Evolutionary conservation across 495 filamentous ascomycete genomes (phyloP).

Genomic region (Corynascus novoguineensis): DNA sequence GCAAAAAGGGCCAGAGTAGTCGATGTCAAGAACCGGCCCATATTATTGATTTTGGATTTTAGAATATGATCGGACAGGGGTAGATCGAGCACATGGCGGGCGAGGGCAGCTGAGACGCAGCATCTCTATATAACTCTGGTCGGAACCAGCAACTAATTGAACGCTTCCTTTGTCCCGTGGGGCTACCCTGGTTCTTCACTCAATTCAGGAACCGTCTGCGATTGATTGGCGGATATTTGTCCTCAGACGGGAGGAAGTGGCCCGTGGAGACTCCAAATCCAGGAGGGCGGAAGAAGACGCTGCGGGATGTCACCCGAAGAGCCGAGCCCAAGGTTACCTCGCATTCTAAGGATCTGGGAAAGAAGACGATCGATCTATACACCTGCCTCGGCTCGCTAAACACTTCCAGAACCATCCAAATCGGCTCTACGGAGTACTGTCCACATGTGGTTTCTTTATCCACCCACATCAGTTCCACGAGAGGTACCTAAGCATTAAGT

Average conservation of each 20-base stretch:
- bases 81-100: background rate
- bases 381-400: background rate
- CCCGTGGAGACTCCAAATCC: conserved; percentile 18
- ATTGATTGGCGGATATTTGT: conserved; percentile 29
- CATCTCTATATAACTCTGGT: background rate
- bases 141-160: background rate
- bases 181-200: conserved; percentile 4
- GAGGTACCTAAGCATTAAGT: no score
- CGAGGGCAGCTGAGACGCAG: background rate
- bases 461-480: no score
- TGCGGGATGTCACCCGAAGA: conserved; percentile 30
- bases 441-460: no score
- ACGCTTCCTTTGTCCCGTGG: conserved; percentile 9
- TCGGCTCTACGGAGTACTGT: no score
- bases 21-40: conserved; percentile 8
- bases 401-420: background rate
- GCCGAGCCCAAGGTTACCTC: conserved; percentile 16
- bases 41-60: background rate
- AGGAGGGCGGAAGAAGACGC: conserved; percentile 30
- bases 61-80: background rate
- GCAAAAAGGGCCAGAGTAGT: conserved; percentile 13
- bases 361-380: background rate
- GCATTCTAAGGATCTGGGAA: background rate
- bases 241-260: conserved; percentile 7
- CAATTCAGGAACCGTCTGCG: conserved; percentile 6